These are phyloP conservation scores for Agaricus subrufescens DNA, from an alignment of 768 basidiomycete species.

Conservation along the genomic window DNA sequence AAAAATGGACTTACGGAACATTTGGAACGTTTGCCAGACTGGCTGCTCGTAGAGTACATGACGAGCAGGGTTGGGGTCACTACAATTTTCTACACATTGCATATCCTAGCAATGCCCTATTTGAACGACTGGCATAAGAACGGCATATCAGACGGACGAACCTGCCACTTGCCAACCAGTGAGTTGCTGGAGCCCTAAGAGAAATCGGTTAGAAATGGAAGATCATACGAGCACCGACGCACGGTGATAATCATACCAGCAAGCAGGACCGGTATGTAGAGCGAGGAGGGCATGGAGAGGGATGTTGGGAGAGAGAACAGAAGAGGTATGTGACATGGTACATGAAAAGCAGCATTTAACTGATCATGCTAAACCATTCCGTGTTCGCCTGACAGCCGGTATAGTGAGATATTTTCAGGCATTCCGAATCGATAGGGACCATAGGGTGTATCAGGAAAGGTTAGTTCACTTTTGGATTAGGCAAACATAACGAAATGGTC, in stretches of 20 bases:
- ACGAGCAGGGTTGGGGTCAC: slow-evolving; percentile 50
- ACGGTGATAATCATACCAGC: slow-evolving; percentile 92
- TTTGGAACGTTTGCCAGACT: slow-evolving; percentile 88
- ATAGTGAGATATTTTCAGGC: too few species aligned
- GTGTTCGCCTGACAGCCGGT: too few species aligned
- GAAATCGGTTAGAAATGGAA: background rate
- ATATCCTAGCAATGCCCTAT: slow-evolving; percentile 58
- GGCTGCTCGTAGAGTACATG: slow-evolving; percentile 89
- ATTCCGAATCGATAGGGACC: too few species aligned
- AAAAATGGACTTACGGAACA: slow-evolving; percentile 64
- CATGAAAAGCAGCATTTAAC: too few species aligned
- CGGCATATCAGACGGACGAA: slow-evolving; percentile 17
- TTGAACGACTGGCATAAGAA: slow-evolving; percentile 5
- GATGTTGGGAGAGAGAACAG: slow-evolving; percentile 10
- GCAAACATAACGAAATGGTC: too few species aligned
- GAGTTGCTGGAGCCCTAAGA: slow-evolving; percentile 74
- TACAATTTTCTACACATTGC: slow-evolving; percentile 97
- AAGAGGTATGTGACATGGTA: too few species aligned
- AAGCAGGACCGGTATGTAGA: slow-evolving; percentile 79
- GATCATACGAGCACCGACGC: slow-evolving; percentile 13
- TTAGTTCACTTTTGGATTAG: too few species aligned
- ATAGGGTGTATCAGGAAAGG: too few species aligned
- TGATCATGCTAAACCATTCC: too few species aligned
- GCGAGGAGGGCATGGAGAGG: slow-evolving; percentile 56
- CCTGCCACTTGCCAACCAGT: slow-evolving; percentile 83